Conservation (phyloP, 352 stramenopile species). For the Pseudoperonospora humuli region DNA sequence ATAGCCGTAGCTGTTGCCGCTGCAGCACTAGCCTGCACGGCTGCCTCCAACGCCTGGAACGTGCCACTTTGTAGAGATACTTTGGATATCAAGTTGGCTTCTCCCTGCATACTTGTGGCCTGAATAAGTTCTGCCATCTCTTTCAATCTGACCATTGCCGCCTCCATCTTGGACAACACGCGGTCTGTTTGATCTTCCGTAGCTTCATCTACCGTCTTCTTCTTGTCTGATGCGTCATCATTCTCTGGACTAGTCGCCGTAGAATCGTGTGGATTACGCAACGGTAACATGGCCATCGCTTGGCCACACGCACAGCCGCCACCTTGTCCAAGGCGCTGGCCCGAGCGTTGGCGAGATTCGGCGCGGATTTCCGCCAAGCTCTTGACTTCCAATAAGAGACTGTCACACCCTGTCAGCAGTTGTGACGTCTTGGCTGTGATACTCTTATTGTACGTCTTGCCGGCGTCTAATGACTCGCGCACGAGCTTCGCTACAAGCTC, state of each 20-base stretch:
- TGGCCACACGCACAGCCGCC: conserved; percentile 50
- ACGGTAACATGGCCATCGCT: conserved; percentile 54
- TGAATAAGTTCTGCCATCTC: conserved; percentile 79
- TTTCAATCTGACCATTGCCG: conserved; percentile 53
- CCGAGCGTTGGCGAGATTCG: conserved; percentile 35
- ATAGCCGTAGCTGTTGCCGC: conserved; percentile 61
- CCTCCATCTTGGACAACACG: conserved; percentile 67
- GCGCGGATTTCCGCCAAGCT: conserved; percentile 53
- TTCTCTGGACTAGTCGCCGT: conserved; percentile 6
- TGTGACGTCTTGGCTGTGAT: conserved; percentile 78
- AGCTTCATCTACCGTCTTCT: conserved; percentile 38
- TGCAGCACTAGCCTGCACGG: conserved; percentile 56
- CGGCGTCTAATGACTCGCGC: conserved; percentile 62
- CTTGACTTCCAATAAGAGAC: conserved; percentile 66
- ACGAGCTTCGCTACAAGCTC: conserved; percentile 57
- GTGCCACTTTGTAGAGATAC: conserved; percentile 50
- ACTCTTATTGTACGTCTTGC: conserved; percentile 82
- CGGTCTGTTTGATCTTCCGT: conserved; percentile 77
- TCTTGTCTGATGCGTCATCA: not conserved
- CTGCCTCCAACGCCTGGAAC: conserved; percentile 46
- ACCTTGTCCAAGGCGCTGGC: conserved; percentile 21
- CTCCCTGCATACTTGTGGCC: conserved; percentile 76
- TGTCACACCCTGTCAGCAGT: conserved; percentile 69
- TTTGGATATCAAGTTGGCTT: conserved; percentile 73
- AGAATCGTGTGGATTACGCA: conserved; percentile 17